These are phyloP conservation scores for Hyphodiscus sp. DNA, from an alignment of 2,329 filamentous ascomycete genomes.

Conservation along the genomic window DNA sequence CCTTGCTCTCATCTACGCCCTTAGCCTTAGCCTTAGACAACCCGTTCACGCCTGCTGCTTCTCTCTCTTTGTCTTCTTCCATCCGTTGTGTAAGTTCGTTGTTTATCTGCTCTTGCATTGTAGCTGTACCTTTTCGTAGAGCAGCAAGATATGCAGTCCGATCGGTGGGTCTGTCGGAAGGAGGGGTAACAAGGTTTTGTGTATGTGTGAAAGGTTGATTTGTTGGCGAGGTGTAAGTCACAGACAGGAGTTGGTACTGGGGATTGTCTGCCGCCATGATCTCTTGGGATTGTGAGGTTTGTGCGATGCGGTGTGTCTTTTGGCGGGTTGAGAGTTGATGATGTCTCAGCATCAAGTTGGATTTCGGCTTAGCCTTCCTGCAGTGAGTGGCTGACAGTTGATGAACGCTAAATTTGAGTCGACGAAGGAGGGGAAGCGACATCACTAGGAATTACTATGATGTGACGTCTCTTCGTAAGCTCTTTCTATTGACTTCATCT, in stretches of 20 bases:
- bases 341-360: not conserved
- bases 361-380: not conserved
- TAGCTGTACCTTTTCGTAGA: constrained; percentile 49
- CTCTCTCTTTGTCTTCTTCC: constrained; percentile 60
- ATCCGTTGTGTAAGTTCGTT: constrained; percentile 65
- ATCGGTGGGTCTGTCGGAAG: constrained; percentile 34
- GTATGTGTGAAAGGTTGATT: constrained; percentile 42
- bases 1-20: constrained; percentile 46
- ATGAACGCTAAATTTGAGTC: too few relatives aligned
- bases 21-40: constrained; percentile 29
- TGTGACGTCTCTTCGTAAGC: too few relatives aligned
- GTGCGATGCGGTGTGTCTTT: not conserved
- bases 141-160: constrained; percentile 54
- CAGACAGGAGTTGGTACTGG: constrained; percentile 22
- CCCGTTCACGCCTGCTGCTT: constrained; percentile 29
- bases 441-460: too few relatives aligned
- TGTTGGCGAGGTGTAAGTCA: constrained; percentile 47
- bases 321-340: not conserved
- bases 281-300: not conserved
- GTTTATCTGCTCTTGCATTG: constrained; percentile 63
- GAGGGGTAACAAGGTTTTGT: constrained; percentile 32
- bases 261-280: constrained; percentile 1
- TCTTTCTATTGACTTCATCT: too few relatives aligned
- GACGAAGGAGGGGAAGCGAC: too few relatives aligned
- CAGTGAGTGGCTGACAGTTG: not conserved